phyloP scores from a whole-genome alignment of 441 rosid species.

The Monsonia emarginata region DNA sequence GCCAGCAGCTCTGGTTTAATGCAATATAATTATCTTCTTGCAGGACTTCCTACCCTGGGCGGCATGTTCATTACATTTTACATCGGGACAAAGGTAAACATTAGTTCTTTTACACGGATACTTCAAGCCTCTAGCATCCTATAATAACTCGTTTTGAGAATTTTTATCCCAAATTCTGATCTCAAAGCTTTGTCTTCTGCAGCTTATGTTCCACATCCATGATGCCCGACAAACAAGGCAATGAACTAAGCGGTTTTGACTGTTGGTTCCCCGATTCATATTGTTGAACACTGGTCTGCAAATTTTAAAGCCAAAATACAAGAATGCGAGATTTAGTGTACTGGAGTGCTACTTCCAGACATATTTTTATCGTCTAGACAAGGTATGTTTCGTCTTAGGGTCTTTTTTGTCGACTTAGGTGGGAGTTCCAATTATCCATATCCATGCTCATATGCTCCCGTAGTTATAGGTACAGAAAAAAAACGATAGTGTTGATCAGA shows the following conservation, averaged over 20 bases:
- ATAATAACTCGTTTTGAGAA: neutral
- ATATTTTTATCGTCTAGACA: neutral
- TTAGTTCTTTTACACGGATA: neutral
- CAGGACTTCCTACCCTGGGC: conserved; percentile 54
- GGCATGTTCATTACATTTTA: conserved; percentile 61
- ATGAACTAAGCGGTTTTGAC: conserved; percentile 4
- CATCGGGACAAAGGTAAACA: conserved; percentile 64
- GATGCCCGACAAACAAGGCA: conserved; percentile 36
- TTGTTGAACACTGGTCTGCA: neutral
- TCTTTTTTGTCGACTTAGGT: no score
- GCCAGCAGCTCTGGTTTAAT: conserved; percentile 6
- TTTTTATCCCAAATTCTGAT: neutral
- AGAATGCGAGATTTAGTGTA: neutral
- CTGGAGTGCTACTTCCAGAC: neutral
- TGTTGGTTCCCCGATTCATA: neutral
- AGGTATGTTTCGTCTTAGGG: neutral
- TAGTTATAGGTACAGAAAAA: neutral
- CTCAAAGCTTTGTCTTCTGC: conserved; percentile 18
- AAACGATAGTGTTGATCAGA: no score
- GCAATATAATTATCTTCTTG: conserved; percentile 12
- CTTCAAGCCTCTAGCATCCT: neutral
- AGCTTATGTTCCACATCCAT: conserved; percentile 72
- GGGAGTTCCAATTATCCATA: no score
- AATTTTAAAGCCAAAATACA: neutral
- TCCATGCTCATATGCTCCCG: no score